Conservation (phyloP, 2,329 filamentous ascomycete species). For the Scopulariopsis brevicaulis region DNA sequence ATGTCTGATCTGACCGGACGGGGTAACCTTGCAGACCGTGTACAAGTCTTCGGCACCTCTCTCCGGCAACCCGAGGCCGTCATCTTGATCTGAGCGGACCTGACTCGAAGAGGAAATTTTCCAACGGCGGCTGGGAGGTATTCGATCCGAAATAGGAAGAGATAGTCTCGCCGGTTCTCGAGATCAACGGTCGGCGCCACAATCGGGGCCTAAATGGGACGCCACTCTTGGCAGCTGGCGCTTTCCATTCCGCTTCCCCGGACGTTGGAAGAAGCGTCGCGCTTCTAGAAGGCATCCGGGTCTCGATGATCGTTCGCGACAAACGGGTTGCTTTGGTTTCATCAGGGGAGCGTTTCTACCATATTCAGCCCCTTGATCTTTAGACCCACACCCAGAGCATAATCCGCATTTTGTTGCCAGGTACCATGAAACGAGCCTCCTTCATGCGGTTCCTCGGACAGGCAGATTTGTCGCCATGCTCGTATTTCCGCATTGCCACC, state of each 20-base stretch:
- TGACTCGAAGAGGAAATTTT: background rate
- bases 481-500: no score
- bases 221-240: background rate
- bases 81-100: background rate
- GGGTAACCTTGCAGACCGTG: background rate
- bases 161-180: background rate
- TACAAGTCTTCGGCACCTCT: background rate
- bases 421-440: slow-evolving; percentile 2
- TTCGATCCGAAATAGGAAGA: slow-evolving; percentile 1
- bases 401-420: slow-evolving; percentile 3
- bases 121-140: background rate
- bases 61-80: background rate
- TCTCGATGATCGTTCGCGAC: background rate
- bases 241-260: background rate
- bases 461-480: background rate
- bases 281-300: background rate
- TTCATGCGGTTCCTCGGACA: slow-evolving; percentile 4
- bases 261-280: background rate
- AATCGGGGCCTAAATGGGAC: background rate
- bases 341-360: background rate
- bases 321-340: background rate
- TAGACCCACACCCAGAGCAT: background rate
- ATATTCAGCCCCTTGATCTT: background rate
- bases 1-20: background rate
- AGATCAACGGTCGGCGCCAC: background rate